These are phyloP conservation scores for Cordyceps tenuipes DNA, from an alignment of 2,329 filamentous ascomycete genomes.

Conservation along the genomic window DNA sequence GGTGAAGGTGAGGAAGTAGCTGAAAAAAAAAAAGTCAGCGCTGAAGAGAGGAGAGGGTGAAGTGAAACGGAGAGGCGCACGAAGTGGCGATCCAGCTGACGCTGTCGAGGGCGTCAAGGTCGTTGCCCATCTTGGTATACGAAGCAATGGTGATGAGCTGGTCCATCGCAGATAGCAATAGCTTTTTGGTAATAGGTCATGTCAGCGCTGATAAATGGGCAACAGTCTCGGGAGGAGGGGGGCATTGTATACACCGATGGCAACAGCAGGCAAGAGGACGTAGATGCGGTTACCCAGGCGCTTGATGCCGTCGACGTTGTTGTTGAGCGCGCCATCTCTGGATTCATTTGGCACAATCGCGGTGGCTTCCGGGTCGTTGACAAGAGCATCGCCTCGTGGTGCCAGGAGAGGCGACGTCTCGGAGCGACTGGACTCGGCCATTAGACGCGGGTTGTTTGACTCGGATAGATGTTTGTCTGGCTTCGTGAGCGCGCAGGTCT, in stretches of 20 bases:
- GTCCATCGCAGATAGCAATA: slow-evolving; percentile 66
- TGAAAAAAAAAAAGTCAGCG: slow-evolving; percentile 16
- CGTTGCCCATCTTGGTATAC: slow-evolving; percentile 71
- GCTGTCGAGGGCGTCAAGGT: slow-evolving; percentile 63
- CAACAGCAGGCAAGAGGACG: slow-evolving; percentile 29
- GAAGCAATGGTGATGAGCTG: slow-evolving; percentile 70
- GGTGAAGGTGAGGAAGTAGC: slow-evolving; percentile 66
- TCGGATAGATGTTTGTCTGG: no score
- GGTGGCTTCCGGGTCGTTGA: background rate
- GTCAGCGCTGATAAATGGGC: background rate
- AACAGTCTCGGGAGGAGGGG: background rate
- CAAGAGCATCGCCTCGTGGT: background rate
- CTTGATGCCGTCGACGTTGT: slow-evolving; percentile 11
- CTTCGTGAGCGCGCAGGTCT: no score
- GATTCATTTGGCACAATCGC: slow-evolving; percentile 3
- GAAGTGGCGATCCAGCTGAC: slow-evolving; percentile 64
- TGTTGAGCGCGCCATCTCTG: background rate
- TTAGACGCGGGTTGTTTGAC: background rate
- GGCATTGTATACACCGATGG: slow-evolving; percentile 27
- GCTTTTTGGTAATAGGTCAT: slow-evolving; percentile 27
- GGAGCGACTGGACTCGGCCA: slow-evolving; percentile 4
- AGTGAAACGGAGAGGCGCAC: slow-evolving; percentile 17
- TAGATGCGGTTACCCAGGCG: slow-evolving; percentile 29
- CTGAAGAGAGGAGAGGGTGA: background rate
- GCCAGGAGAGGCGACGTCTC: slow-evolving; percentile 23